These are phyloP conservation scores for Pseudomonodictys pantanalensis DNA, from an alignment of 495 filamentous ascomycete genomes.

Conservation along the genomic window DNA sequence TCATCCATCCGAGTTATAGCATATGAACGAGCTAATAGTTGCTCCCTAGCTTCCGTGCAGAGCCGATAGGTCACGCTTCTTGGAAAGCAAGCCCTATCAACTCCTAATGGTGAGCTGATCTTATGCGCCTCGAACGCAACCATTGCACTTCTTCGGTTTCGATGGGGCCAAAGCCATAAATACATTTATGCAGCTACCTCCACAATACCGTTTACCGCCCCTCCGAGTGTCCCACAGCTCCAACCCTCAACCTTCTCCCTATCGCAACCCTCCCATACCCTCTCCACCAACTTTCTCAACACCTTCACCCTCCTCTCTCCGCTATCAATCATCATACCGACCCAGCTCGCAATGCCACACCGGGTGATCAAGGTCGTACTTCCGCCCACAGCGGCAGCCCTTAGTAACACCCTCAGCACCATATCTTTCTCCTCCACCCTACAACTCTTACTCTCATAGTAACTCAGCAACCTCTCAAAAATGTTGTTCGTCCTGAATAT, in stretches of 20 bases:
- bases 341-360: conserved; percentile 78
- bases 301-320: conserved; percentile 53
- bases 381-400: conserved; percentile 69
- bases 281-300: conserved; percentile 56
- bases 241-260: conserved; percentile 61
- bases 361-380: conserved; percentile 84
- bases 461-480: conserved; percentile 71
- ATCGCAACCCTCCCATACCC: conserved; percentile 71
- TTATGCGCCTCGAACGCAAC: too few species aligned
- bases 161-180: too few species aligned
- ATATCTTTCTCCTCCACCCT: conserved; percentile 58
- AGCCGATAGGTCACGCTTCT: too few species aligned
- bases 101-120: too few species aligned
- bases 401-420: conserved; percentile 70
- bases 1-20: too few species aligned
- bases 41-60: too few species aligned
- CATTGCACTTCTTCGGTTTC: too few species aligned
- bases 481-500: conserved; percentile 78
- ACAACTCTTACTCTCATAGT: conserved; percentile 66
- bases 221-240: conserved; percentile 47
- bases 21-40: too few species aligned
- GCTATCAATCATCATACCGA: conserved; percentile 49
- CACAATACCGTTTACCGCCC: conserved; percentile 3
- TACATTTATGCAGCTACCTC: not conserved
- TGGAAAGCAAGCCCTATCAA: too few species aligned